Evolutionary conservation across 2,329 filamentous ascomycete genomes (phyloP), one percentile per base, ranked within the genome.

Genomic region (Ceratocystis colombiana): DNA sequence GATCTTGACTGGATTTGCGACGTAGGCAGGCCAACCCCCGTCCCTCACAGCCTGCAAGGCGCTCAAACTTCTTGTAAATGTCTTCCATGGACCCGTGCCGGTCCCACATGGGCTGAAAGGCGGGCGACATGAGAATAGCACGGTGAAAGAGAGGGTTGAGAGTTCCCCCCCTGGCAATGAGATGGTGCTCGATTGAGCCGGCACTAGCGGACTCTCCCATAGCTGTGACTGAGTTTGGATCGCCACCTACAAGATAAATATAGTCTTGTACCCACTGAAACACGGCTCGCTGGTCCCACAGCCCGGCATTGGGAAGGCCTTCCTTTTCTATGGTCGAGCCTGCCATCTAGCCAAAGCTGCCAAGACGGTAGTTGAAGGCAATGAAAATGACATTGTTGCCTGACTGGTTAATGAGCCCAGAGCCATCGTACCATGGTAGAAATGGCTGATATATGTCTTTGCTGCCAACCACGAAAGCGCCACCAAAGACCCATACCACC

Each of bases 191-290:
- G 63, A 82, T 77, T 3, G 78, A 80, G 0, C 77, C 76, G 1
- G 78, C 81, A 1, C 81, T 80, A 0, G 80, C 79, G 7, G 77
- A 80, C 69, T 81, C 77, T 1, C 80, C 81, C 74, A 78, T 78
- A 3, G 78, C 79, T 0, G 77, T 80, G 5, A 82, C 78, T 2
- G 73, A 69, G 2, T 71, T 72, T 4, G 75, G 74, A 67, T 82
- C 77, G n/a, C 80, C 81, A 7, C 78, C 77, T 3, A 82, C 72
- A 0, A 77, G 72, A 7, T 70, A 65, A 53, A 82, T 78, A 69
- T 81, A 75, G 61, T 78, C 72, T 59, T 78, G 75, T 0, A 80
- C 77, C 80, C 80, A 82, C 69, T 80, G 71, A 22, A 82, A 73
- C 1, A 76, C 76, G 2, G 77, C 75, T 17, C 76, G 73, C 68